These are phyloP conservation scores for Bryoglossum gracile DNA, from an alignment of 495 filamentous ascomycete species.

Conservation along the genomic window DNA sequence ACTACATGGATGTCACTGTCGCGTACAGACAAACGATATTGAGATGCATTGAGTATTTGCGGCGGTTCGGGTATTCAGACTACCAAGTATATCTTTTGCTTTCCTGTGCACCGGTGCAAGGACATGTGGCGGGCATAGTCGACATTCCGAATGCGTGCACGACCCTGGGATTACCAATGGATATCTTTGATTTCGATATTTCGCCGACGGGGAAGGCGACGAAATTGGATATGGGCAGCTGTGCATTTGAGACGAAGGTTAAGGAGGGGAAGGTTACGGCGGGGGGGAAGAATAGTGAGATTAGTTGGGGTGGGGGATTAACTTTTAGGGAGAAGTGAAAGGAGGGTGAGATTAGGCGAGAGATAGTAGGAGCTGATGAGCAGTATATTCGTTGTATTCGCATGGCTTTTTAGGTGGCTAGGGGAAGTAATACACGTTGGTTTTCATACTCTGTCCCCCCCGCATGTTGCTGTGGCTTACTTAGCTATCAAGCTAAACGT, in stretches of 20 bases:
- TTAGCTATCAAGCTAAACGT: too few species aligned
- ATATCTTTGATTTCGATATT: slow-evolving; percentile 96
- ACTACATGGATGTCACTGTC: slow-evolving; percentile 88
- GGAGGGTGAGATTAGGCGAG: background rate
- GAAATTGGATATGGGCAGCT: slow-evolving; percentile 67
- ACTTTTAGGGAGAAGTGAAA: slow-evolving; percentile 27
- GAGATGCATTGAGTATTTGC: slow-evolving; percentile 70
- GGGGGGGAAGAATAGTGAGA: slow-evolving; percentile 38
- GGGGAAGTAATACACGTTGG: too few species aligned
- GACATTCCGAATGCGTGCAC: slow-evolving; percentile 84
- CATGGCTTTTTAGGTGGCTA: background rate
- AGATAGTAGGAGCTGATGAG: background rate
- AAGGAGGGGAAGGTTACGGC: slow-evolving; percentile 34
- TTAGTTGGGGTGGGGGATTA: slow-evolving; percentile 45
- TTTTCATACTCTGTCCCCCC: too few species aligned
- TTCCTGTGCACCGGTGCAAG: slow-evolving; percentile 84
- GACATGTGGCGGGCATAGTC: slow-evolving; percentile 89
- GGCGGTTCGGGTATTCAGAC: slow-evolving; percentile 62
- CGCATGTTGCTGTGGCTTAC: too few species aligned
- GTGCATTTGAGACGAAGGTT: slow-evolving; percentile 59
- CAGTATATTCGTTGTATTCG: too few species aligned
- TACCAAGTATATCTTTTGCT: slow-evolving; percentile 90
- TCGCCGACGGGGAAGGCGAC: slow-evolving; percentile 53
- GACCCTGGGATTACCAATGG: slow-evolving; percentile 82
- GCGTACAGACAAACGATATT: slow-evolving; percentile 85